Conservation (phyloP, 2,329 filamentous ascomycete genomes). For the Lachnellula hyalina region DNA sequence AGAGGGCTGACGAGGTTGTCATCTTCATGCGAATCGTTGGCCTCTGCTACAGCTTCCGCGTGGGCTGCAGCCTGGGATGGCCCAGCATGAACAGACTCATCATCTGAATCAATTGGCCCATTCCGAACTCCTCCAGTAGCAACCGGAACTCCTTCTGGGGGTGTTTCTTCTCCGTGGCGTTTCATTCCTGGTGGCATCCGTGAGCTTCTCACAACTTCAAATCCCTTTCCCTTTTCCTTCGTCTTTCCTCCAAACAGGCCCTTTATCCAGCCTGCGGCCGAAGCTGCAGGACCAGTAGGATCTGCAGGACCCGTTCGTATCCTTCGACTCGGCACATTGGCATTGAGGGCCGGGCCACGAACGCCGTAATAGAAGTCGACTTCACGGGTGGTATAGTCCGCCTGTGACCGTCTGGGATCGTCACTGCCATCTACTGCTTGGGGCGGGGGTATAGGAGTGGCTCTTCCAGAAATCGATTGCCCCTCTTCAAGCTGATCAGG, state of each 20-base stretch:
- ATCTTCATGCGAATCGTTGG: slow-evolving; percentile 17
- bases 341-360: slow-evolving; percentile 78
- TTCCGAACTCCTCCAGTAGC: slow-evolving; percentile 37
- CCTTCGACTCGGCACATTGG: slow-evolving; percentile 74
- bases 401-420: slow-evolving; percentile 38
- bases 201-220: slow-evolving; percentile 89
- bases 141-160: slow-evolving; percentile 60
- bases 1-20: slow-evolving; percentile 26
- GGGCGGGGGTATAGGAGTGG: slow-evolving; percentile 42
- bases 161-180: slow-evolving; percentile 59
- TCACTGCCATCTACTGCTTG: slow-evolving; percentile 20
- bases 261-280: slow-evolving; percentile 85
- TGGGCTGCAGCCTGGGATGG: slow-evolving; percentile 23
- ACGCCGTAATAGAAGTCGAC: slow-evolving; percentile 97
- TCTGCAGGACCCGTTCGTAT: slow-evolving; percentile 92
- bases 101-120: slow-evolving; percentile 61
- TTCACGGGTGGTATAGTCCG: slow-evolving; percentile 89
- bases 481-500: slow-evolving; percentile 39
- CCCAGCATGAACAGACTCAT: slow-evolving; percentile 42
- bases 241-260: slow-evolving; percentile 74
- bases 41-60: slow-evolving; percentile 13
- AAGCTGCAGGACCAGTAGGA: slow-evolving; percentile 84
- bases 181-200: slow-evolving; percentile 76
- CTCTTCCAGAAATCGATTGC: slow-evolving; percentile 38
- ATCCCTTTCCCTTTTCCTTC: slow-evolving; percentile 93